phyloP scores from a whole-genome alignment of 2,329 filamentous ascomycete species.

The Capronia coronata region DNA sequence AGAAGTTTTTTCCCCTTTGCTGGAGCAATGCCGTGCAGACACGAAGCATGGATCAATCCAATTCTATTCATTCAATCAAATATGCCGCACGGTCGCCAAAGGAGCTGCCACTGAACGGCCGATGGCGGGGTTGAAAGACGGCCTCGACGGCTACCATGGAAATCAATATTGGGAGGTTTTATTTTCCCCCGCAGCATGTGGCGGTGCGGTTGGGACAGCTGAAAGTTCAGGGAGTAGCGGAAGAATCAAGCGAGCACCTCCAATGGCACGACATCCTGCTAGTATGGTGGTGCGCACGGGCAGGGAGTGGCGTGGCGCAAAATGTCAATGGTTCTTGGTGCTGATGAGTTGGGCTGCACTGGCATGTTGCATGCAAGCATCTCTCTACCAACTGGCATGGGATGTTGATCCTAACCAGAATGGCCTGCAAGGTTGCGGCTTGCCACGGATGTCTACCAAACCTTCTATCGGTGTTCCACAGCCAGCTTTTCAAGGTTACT shows the following conservation, averaged over 20 bases:
- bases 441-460: background rate
- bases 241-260: background rate
- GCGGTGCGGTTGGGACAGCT: slow-evolving; percentile 4
- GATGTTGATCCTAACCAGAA: too few species aligned
- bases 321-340: background rate
- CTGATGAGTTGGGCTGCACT: background rate
- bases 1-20: slow-evolving; percentile 1
- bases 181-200: slow-evolving; percentile 7
- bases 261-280: background rate
- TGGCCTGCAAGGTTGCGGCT: background rate
- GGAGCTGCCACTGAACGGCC: background rate
- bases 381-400: background rate
- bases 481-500: too few species aligned
- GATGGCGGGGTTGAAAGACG: slow-evolving; percentile 1
- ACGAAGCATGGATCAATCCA: background rate
- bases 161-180: background rate
- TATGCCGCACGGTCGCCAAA: background rate
- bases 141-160: background rate
- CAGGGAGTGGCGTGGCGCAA: background rate
- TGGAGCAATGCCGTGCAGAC: background rate
- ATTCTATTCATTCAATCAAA: slow-evolving; percentile 3
- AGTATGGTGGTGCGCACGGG: background rate
- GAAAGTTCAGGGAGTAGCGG: background rate
- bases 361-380: background rate
- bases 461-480: too few species aligned